These are phyloP conservation scores for Silene vulgaris DNA, from an alignment of 179 eudicot genomes.

Conservation along the genomic window DNA sequence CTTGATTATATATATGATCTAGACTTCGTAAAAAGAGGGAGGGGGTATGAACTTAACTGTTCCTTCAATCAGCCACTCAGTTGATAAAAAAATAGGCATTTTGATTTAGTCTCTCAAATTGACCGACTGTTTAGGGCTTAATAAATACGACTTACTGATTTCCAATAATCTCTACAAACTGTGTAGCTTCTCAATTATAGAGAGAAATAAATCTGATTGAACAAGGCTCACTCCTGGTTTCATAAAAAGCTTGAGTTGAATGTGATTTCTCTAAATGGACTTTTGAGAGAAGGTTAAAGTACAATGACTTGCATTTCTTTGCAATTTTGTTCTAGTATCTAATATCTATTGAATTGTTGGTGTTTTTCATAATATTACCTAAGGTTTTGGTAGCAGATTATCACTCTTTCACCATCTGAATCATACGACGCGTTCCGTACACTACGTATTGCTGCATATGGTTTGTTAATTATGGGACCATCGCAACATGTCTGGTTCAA, in stretches of 20 bases:
- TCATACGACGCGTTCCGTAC: conserved; percentile 53
- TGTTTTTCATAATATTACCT: neutral
- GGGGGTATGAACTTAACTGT: too few relatives aligned
- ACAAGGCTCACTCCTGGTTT: neutral
- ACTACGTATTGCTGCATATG: conserved; percentile 60
- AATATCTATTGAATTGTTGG: neutral
- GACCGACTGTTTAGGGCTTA: too few relatives aligned
- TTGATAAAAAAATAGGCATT: too few relatives aligned
- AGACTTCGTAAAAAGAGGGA: too few relatives aligned
- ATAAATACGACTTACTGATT: too few relatives aligned
- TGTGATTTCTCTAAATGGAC: neutral
- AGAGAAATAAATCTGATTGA: too few relatives aligned
- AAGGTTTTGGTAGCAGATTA: conserved; percentile 34
- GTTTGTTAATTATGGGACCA: conserved; percentile 64
- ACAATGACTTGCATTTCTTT: neutral
- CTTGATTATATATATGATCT: too few relatives aligned
- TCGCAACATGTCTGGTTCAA: conserved; percentile 76
- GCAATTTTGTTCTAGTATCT: neutral
- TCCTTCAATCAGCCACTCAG: too few relatives aligned
- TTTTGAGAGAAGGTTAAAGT: neutral
- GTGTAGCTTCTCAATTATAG: too few relatives aligned
- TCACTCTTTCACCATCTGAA: conserved; percentile 38
- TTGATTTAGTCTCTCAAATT: too few relatives aligned
- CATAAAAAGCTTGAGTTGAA: neutral
- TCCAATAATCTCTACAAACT: too few relatives aligned